phyloP scores from a whole-genome alignment of 2,329 filamentous ascomycete genomes.

The Aspergillus aculeatinus region DNA sequence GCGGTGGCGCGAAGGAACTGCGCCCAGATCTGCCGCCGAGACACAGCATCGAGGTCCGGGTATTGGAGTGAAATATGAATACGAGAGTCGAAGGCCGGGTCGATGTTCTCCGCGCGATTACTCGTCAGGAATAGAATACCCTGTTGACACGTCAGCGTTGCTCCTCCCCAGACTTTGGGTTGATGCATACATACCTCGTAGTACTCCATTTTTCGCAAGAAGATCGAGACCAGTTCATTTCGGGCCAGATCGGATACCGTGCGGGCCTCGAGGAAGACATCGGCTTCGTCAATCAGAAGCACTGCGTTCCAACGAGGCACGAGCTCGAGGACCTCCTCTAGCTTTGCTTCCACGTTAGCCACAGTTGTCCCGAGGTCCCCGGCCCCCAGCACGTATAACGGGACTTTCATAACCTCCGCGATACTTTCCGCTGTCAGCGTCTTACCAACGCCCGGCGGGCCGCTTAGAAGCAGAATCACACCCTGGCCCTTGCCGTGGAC shows the following conservation, averaged over 20 bases:
- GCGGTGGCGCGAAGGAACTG: slow-evolving; percentile 40
- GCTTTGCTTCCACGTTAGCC: slow-evolving; percentile 42
- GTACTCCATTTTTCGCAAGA: slow-evolving; percentile 31
- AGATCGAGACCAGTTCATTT: slow-evolving; percentile 48
- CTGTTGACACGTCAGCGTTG: slow-evolving; percentile 18
- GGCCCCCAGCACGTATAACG: slow-evolving; percentile 50
- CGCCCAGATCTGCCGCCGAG: slow-evolving; percentile 44
- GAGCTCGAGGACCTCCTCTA: slow-evolving; percentile 50
- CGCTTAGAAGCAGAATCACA: slow-evolving; percentile 52
- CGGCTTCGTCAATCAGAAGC: slow-evolving; percentile 52
- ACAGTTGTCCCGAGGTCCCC: slow-evolving; percentile 52
- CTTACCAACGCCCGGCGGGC: slow-evolving; percentile 56
- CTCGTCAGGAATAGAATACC: slow-evolving; percentile 49
- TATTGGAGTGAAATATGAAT: slow-evolving; percentile 45
- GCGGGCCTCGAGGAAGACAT: slow-evolving; percentile 37
- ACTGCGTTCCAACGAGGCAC: slow-evolving; percentile 53
- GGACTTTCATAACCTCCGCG: slow-evolving; percentile 52
- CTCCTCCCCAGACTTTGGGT: no score
- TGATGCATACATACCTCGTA: slow-evolving; percentile 27
- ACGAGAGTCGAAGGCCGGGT: slow-evolving; percentile 48
- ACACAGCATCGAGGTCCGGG: slow-evolving; percentile 37
- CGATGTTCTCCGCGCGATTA: slow-evolving; percentile 47
- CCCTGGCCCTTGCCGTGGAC: slow-evolving; percentile 50
- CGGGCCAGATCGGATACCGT: slow-evolving; percentile 42
- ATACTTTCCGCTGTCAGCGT: slow-evolving; percentile 53